phyloP scores from a whole-genome alignment of 1,284 basidiomycete genomes.

The Agaricales sp. region DNA sequence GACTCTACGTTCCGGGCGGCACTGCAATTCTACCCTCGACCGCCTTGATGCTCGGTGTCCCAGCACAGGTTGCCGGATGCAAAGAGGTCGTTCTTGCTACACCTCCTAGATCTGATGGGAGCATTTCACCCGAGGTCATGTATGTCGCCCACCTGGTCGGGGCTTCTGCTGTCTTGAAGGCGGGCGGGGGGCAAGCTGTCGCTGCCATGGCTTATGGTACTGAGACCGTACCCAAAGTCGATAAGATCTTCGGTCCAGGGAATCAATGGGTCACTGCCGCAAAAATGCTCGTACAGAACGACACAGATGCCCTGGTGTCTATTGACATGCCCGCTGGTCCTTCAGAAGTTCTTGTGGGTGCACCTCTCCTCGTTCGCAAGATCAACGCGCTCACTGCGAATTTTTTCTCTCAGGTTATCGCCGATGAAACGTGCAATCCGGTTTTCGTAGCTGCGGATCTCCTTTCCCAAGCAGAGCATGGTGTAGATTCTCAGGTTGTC shows the following conservation, averaged over 20 bases:
- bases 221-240: constrained; percentile 92
- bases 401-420: constrained; percentile 62
- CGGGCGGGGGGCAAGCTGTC: constrained; percentile 96
- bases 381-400: constrained; percentile 4
- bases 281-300: constrained; percentile 99
- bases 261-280: constrained; percentile 99
- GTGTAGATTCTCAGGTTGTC: constrained; percentile 96
- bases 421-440: constrained; percentile 79
- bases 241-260: constrained; percentile 98
- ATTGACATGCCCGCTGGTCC: constrained; percentile 99
- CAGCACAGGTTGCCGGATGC: constrained; percentile 96
- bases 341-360: constrained; percentile 86
- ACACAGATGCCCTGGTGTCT: constrained; percentile 92
- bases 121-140: constrained; percentile 89
- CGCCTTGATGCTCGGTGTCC: constrained; percentile 96
- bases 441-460: constrained; percentile 95
- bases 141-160: constrained; percentile 88
- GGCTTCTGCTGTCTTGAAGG: constrained; percentile 82
- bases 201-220: constrained; percentile 97
- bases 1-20: constrained; percentile 95
- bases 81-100: constrained; percentile 90
- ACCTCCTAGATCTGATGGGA: constrained; percentile 85
- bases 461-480: constrained; percentile 96
- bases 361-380: too few species aligned
- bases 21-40: constrained; percentile 96